Evolutionary conservation across 495 filamentous ascomycete genomes (phyloP).

Genomic region (Lichina pygmaea): DNA sequence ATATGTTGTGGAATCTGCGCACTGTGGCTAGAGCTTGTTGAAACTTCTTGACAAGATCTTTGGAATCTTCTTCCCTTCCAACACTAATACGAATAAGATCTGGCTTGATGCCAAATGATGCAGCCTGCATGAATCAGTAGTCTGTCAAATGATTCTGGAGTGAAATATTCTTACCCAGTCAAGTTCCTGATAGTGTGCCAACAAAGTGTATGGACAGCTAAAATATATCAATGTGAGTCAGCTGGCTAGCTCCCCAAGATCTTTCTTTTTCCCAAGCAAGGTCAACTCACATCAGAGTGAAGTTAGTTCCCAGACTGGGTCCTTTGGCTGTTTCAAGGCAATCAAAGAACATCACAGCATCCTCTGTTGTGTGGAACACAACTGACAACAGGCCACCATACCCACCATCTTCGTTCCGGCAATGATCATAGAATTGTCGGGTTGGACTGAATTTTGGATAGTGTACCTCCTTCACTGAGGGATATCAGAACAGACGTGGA

Average conservation of each 20-base stretch:
- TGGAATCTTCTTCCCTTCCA: constrained; percentile 50
- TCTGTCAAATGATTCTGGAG: not conserved
- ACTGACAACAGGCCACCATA: constrained; percentile 79
- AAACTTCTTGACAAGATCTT: constrained; percentile 23
- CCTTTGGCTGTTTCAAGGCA: constrained; percentile 70
- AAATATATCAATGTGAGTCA: not conserved
- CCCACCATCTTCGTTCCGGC: constrained; percentile 46
- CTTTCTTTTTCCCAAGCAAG: not conserved
- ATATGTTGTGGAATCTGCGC: not conserved
- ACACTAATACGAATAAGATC: constrained; percentile 70
- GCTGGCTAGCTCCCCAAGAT: not conserved
- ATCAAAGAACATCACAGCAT: constrained; percentile 67
- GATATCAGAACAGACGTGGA: not conserved
- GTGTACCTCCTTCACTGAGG: constrained; percentile 48
- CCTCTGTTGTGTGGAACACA: constrained; percentile 39
- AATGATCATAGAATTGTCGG: constrained; percentile 45
- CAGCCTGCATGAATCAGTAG: constrained; percentile 22
- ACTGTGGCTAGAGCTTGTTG: constrained; percentile 21
- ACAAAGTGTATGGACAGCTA: constrained; percentile 64
- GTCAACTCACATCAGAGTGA: constrained; percentile 39
- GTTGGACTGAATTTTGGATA: constrained; percentile 64
- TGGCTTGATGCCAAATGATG: constrained; percentile 46
- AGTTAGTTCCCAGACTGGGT: constrained; percentile 87
- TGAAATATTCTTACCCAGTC: constrained; percentile 37
- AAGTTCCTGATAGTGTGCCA: constrained; percentile 80